These are phyloP conservation scores for Aspergillus carlsbadensis DNA, from an alignment of 495 filamentous ascomycete species.

Conservation along the genomic window DNA sequence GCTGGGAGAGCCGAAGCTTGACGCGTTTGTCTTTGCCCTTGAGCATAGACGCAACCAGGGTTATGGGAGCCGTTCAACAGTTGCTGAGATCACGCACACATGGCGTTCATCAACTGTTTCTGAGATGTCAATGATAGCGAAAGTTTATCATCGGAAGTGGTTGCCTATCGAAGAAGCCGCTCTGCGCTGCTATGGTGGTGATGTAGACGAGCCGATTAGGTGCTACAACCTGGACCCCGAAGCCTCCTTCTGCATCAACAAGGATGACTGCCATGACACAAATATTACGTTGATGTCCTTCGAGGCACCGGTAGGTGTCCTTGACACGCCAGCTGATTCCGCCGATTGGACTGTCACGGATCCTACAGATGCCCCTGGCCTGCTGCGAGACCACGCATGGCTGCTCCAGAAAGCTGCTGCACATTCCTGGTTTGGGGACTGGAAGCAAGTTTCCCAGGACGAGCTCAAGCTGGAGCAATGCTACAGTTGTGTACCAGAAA, in stretches of 20 bases:
- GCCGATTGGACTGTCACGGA: conserved; percentile 22
- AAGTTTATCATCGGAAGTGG: conserved; percentile 31
- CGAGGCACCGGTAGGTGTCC: conserved; percentile 6
- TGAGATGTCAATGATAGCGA: conserved; percentile 3
- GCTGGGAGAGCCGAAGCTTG: conserved; percentile 43
- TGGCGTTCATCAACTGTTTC: conserved; percentile 31
- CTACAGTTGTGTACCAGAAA: conserved; percentile 40
- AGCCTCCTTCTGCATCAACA: conserved; percentile 13
- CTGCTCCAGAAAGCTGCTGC: conserved; percentile 27
- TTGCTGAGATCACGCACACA: conserved; percentile 41
- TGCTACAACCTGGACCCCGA: conserved; percentile 17
- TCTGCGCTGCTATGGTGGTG: conserved; percentile 11
- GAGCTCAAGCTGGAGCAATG: conserved; percentile 16
- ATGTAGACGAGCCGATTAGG: conserved; percentile 1
- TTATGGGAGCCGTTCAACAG: conserved; percentile 50
- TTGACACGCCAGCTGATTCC: conserved; percentile 11
- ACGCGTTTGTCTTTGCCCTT: conserved; percentile 65
- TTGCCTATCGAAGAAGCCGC: conserved; percentile 2
- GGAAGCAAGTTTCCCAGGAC: conserved; percentile 20
- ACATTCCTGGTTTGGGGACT: conserved; percentile 22
- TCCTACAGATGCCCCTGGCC: conserved; percentile 20
- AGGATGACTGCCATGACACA: conserved; percentile 22
- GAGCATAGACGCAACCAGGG: conserved; percentile 50
- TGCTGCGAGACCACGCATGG: conserved; percentile 32
- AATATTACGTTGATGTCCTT: conserved; percentile 31